A percentile compares a stretch with the other conserved stretches of the same genome.
Evolutionary conservation across 2,329 filamentous ascomycete species (phyloP).

Genomic region (Harringtonia aguacate): DNA sequence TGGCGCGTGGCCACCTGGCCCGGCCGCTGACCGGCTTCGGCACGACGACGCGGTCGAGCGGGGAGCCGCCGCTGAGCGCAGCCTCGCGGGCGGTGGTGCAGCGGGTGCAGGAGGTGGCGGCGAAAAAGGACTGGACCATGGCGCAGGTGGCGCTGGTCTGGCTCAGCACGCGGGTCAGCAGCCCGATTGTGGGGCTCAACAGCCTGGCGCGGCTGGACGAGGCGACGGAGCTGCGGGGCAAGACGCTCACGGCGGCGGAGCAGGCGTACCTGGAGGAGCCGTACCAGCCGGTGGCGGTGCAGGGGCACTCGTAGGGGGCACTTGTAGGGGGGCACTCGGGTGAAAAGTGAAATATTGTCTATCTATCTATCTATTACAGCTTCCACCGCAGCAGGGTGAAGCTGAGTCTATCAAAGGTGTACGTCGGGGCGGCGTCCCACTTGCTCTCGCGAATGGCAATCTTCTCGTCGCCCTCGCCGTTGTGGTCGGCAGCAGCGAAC

Average conservation of each 20-base stretch:
- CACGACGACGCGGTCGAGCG: constrained; percentile 13
- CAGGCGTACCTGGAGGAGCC: constrained; percentile 49
- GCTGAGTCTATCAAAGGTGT: constrained; percentile 1
- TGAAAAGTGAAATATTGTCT: too few relatives aligned
- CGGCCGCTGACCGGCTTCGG: constrained; percentile 19
- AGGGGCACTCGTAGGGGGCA: constrained; percentile 1
- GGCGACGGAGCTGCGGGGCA: constrained; percentile 34
- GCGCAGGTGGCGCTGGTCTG: constrained; percentile 52
- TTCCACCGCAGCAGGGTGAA: constrained; percentile 3
- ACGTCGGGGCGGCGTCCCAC: constrained; percentile 1
- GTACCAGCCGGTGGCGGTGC: constrained; percentile 32
- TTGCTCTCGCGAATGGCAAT: constrained; percentile 1
- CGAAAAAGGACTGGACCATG: constrained; percentile 8
- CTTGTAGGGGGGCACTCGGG: too few relatives aligned
- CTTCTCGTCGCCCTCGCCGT: background rate
- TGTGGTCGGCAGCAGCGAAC: constrained; percentile 1
- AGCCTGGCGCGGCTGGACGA: constrained; percentile 49
- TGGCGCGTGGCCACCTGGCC: constrained; percentile 26
- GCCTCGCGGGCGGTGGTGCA: constrained; percentile 9
- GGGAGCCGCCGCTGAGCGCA: background rate
- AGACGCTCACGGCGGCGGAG: constrained; percentile 45
- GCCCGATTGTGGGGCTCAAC: constrained; percentile 51
- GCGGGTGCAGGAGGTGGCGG: constrained; percentile 9
- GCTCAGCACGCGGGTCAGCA: constrained; percentile 41
- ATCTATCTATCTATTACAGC: background rate